Evolutionary conservation across 1,284 basidiomycete species (phyloP).

Genomic region (Entoloma clypeatum): DNA sequence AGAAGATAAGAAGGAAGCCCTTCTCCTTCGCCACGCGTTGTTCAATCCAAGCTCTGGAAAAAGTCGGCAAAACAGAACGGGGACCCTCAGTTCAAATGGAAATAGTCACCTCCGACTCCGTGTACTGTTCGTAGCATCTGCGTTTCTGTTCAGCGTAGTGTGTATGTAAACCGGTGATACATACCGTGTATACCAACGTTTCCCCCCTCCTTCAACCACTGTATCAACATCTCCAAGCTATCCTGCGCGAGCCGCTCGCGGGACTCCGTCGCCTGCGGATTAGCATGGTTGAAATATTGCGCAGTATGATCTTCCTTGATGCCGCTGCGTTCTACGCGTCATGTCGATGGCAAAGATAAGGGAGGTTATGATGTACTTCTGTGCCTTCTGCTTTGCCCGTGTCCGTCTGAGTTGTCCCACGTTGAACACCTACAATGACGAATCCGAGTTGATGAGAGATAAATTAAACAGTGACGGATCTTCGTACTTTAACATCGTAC

Average conservation of each 20-base stretch:
- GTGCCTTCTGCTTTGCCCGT: constrained; percentile 74
- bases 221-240: constrained; percentile 91
- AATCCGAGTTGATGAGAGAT: constrained; percentile 4
- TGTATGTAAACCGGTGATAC: constrained; percentile 18
- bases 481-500: constrained; percentile 87
- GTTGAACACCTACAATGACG: constrained; percentile 80
- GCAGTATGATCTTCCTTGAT: constrained; percentile 89
- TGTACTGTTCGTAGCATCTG: constrained; percentile 95
- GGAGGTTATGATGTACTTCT: constrained; percentile 44
- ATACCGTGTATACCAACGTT: constrained; percentile 97
- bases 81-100: neutral
- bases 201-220: constrained; percentile 92
- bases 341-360: constrained; percentile 3
- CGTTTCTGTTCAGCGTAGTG: constrained; percentile 4
- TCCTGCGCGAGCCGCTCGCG: constrained; percentile 89
- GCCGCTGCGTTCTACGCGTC: constrained; percentile 47
- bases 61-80: constrained; percentile 1
- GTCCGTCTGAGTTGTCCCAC: constrained; percentile 93
- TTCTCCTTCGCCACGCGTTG: constrained; percentile 86
- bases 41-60: constrained; percentile 69
- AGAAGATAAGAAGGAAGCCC: constrained; percentile 87
- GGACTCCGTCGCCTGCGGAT: constrained; percentile 71
- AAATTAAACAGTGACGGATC: neutral
- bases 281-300: constrained; percentile 88
- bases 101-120: constrained; percentile 57